Conservation (phyloP, 345 rosid species). For the Salix dunnii region DNA sequence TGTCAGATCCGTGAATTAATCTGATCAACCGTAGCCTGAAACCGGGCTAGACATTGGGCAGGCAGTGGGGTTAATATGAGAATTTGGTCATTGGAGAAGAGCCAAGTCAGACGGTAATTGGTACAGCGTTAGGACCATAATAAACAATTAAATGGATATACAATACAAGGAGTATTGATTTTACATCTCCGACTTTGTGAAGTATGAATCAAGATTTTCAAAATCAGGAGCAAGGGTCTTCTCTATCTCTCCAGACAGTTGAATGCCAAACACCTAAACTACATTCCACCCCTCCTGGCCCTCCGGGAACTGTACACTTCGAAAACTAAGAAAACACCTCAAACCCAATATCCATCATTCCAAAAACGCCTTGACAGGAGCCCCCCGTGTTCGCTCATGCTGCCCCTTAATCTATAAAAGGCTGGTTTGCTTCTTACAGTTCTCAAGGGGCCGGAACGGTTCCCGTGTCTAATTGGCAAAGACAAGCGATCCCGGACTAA, state of each 20-base stretch:
- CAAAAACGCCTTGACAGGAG: conserved; percentile 41
- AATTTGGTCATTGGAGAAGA: neutral
- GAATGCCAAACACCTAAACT: conserved; percentile 8
- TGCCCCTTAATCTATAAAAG: conserved; percentile 71
- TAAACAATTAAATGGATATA: conserved; percentile 17
- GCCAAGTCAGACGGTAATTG: neutral
- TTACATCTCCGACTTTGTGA: conserved; percentile 34
- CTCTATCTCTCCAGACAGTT: conserved; percentile 8
- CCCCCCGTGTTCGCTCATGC: conserved; percentile 93
- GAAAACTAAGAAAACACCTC: neutral
- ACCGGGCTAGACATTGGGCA: too few relatives aligned
- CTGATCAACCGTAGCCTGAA: too few relatives aligned
- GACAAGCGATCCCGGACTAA: conserved; percentile 45
- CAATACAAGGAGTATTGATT: conserved; percentile 24
- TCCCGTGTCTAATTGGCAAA: conserved; percentile 58
- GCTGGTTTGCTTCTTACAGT: conserved; percentile 63
- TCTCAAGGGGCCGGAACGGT: conserved; percentile 88
- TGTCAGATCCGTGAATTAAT: too few relatives aligned
- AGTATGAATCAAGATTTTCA: conserved; percentile 33
- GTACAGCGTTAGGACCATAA: conserved; percentile 5
- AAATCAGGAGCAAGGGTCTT: conserved; percentile 28
- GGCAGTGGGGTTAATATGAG: too few relatives aligned
- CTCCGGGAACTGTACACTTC: conserved; percentile 27
- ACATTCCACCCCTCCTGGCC: conserved; percentile 5
- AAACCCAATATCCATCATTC: conserved; percentile 34